phyloP scores from a whole-genome alignment of 208 protist species.

The Acanthamoeba triangularis region DNA sequence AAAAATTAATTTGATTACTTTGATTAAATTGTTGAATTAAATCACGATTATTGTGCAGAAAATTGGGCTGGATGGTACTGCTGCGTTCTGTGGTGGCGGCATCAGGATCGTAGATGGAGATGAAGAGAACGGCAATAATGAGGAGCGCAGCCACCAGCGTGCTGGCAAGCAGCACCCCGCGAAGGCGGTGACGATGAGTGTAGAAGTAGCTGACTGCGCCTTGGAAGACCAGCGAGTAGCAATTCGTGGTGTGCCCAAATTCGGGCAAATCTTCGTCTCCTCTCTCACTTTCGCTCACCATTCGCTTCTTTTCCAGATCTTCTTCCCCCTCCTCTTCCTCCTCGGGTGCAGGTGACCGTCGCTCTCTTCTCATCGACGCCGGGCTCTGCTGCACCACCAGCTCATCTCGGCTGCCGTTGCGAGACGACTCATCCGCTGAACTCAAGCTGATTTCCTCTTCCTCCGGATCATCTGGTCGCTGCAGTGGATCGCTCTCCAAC shows the following conservation, averaged over 20 bases:
- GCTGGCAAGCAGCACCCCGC: conserved; percentile 30
- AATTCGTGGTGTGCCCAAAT: conserved; percentile 23
- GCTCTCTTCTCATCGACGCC: neutral
- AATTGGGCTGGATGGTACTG: neutral
- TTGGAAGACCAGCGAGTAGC: conserved; percentile 1
- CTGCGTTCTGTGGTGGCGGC: conserved; percentile 21
- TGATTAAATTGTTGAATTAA: neutral
- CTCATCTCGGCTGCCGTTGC: neutral
- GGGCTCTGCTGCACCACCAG: neutral
- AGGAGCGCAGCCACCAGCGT: conserved; percentile 13
- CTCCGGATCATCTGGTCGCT: neutral
- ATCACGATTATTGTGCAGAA: neutral
- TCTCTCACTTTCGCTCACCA: neutral
- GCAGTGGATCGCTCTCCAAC: neutral
- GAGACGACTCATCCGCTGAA: neutral
- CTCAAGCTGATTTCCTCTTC: neutral
- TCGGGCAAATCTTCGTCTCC: neutral
- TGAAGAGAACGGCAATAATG: conserved; percentile 20
- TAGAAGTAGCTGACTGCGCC: conserved; percentile 41
- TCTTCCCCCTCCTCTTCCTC: neutral
- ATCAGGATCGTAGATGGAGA: conserved; percentile 64
- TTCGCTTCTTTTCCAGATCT: conserved; percentile 43
- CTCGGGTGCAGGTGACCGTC: neutral
- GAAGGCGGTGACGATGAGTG: neutral
- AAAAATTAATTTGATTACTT: too few species aligned